A percentile compares a stretch with the other conserved stretches of the same genome.
Evolutionary conservation across 106 monocot genomes (phyloP).

Genomic region (Dioscorea alata): DNA sequence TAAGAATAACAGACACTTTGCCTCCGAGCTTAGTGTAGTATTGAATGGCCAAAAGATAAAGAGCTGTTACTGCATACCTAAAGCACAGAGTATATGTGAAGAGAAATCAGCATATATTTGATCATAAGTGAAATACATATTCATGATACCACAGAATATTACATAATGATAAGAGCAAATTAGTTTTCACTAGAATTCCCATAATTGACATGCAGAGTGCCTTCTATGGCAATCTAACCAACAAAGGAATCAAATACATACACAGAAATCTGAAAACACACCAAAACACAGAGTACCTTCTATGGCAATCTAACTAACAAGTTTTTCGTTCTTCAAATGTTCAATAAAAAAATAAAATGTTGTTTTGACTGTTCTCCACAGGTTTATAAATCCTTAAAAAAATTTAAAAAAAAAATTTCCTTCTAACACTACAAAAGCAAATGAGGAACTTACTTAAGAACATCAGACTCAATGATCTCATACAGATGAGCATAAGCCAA

Average conservation of each 20-base stretch:
- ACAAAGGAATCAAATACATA: no score
- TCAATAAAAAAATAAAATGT: no score
- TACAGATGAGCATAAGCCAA: constrained; percentile 91
- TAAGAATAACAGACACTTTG: constrained; percentile 70
- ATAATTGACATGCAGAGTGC: no score
- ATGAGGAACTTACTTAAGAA: constrained; percentile 53
- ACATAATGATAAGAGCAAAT: neutral
- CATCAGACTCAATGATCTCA: constrained; percentile 52
- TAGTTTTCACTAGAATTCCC: neutral
- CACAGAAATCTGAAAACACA: no score
- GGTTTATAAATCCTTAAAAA: no score
- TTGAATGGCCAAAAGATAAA: constrained; percentile 77
- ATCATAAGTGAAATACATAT: neutral
- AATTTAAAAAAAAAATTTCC: no score
- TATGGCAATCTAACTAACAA: no score
- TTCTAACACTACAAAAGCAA: no score
- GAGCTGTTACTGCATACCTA: constrained; percentile 67
- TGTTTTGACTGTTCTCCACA: no score
- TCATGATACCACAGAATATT: neutral
- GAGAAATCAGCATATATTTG: neutral
- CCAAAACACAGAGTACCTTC: no score
- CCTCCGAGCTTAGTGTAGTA: constrained; percentile 89
- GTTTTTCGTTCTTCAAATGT: no score
- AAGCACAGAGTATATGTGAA: constrained; percentile 5
- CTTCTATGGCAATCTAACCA: no score